phyloP scores from a whole-genome alignment of 2,329 filamentous ascomycete species.

The Trichoderma pleuroti region DNA sequence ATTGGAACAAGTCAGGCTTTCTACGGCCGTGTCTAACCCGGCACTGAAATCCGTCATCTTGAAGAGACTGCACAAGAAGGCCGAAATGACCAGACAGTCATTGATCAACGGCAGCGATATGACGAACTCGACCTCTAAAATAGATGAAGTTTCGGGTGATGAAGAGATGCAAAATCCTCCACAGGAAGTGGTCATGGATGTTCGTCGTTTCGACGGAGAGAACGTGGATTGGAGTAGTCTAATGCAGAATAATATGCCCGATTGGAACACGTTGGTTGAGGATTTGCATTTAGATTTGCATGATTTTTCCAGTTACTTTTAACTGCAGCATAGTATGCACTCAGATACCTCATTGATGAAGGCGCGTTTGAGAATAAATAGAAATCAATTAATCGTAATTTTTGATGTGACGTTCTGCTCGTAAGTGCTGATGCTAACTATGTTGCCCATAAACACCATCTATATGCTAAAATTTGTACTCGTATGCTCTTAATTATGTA shows the following conservation, averaged over 20 bases:
- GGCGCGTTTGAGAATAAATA: not conserved
- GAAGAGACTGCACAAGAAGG: slow-evolving; percentile 17
- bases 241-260: slow-evolving; percentile 15
- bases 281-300: slow-evolving; percentile 18
- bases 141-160: not conserved
- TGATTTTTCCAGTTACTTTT: slow-evolving; percentile 21
- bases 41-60: slow-evolving; percentile 15
- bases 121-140: not conserved
- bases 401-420: not conserved
- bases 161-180: not conserved
- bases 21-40: slow-evolving; percentile 10
- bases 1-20: slow-evolving; percentile 10
- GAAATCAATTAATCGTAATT: not conserved
- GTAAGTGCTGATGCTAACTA: not conserved
- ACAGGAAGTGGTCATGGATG: slow-evolving; percentile 1
- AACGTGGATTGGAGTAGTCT: slow-evolving; percentile 16
- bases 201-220: slow-evolving; percentile 16
- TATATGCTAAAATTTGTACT: not conserved
- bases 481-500: not conserved
- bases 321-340: not conserved
- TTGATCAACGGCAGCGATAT: not conserved
- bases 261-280: slow-evolving; percentile 19
- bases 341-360: not conserved
- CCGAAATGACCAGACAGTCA: slow-evolving; percentile 16
- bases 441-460: not conserved